Base-by-base conservation (phyloP, 495 filamentous ascomycete genomes). In the Hypoxylon fragiforme region DNA sequence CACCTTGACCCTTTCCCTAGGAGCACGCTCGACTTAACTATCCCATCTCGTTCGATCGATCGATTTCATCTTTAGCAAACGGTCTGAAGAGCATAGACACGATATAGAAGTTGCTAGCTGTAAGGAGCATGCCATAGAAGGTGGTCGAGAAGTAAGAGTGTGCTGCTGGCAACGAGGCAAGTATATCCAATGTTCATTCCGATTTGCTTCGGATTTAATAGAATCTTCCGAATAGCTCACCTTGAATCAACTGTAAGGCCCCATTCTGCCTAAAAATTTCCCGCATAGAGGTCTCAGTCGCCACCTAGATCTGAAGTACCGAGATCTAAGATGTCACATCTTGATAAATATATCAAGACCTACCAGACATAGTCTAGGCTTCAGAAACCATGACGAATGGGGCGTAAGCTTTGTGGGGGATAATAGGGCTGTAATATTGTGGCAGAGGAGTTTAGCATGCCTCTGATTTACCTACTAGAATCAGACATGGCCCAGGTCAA, bases 51-150 rank as follows among this genome's bases (percentile, higher is more conserved):
- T 84, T 86, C 24, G 94, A 97, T 68, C 86, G 94, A 39, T 89
- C 90, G 41, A 88, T 97, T 50, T 96, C 91, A 1, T 88, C 87
- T 31, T 72, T 97, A 56, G 89, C 91, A 11, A 84, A 91, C 57
- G 94, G 92, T 7, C 80, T 98, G 18, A 78, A 81, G 39, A 77
- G 79, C 6, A 75, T 98, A n/a, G 89, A 89, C 22, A 85, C 35
- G 88, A 96, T 61, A 77, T 98, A 2, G 91, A 98, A 67, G 92
- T 97, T 44, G 81, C 81, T 39, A 90, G 96, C 66, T 97, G 97
- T 71, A 97, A 96, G 73, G 95, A 97, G 69, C 95, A 97, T 72
- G 87, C 91, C 19, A 90, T 97, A 59, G 91, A 90, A 48, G 73
- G 78, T 8, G 88, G 89, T 37, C 79, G 79, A 45, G 85, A 91